A percentile compares a stretch with the other conserved stretches of the same genome.
Conservation (phyloP, 108 stramenopile genomes). For the Seminavis robusta region DNA sequence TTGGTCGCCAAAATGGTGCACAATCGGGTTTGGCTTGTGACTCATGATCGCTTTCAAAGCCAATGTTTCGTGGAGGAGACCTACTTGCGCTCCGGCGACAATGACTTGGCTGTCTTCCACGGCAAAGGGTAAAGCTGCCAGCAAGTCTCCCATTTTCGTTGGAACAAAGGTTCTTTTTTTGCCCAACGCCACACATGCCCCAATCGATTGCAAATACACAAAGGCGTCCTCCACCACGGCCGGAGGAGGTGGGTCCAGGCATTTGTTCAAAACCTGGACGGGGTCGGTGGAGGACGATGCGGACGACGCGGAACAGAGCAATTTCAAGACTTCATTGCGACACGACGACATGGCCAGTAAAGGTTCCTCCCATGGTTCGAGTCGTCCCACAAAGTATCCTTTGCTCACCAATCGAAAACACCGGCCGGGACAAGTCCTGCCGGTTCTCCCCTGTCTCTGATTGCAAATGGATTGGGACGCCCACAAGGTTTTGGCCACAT, state of each 20-base stretch:
- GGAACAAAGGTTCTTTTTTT: constrained; percentile 12
- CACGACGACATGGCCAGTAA: constrained; percentile 30
- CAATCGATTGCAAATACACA: constrained; percentile 30
- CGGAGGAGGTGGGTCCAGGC: constrained; percentile 32
- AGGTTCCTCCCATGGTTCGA: constrained; percentile 29
- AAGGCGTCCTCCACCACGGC: constrained; percentile 22
- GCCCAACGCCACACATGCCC: constrained; percentile 15
- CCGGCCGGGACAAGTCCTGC: constrained; percentile 34
- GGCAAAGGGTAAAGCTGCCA: constrained; percentile 38
- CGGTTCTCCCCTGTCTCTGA: constrained; percentile 44
- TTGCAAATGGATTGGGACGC: constrained; percentile 38
- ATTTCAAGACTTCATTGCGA: constrained; percentile 26
- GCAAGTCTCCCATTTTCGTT: constrained; percentile 24
- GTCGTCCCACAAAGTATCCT: constrained; percentile 13
- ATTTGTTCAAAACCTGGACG: constrained; percentile 15
- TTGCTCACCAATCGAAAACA: constrained; percentile 40
- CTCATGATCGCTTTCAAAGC: constrained; percentile 28
- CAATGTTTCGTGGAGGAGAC: constrained; percentile 39
- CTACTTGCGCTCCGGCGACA: constrained; percentile 29
- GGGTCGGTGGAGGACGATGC: constrained; percentile 4
- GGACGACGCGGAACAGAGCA: constrained; percentile 23
- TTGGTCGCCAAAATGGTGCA: constrained; percentile 28
- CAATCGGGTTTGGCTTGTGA: constrained; percentile 31
- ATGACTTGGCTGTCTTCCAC: constrained; percentile 34
- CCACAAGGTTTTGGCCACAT: constrained; percentile 24